Conservation (phyloP, 2,329 filamentous ascomycete species). For the Ascochyta lentis region DNA sequence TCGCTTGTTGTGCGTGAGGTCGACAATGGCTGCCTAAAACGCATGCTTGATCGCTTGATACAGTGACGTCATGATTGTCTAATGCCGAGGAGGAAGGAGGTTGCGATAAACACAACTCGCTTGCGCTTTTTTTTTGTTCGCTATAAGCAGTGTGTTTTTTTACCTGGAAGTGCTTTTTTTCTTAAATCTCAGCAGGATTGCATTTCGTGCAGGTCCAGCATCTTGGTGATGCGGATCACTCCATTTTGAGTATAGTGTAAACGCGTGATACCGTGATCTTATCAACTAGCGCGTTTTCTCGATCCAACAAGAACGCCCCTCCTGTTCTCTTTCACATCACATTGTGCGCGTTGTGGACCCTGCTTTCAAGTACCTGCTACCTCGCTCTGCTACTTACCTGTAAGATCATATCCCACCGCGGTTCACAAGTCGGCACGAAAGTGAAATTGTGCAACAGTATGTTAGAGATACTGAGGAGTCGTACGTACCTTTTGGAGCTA, state of each 20-base stretch:
- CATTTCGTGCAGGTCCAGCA: too few species aligned
- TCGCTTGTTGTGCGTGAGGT: neutral
- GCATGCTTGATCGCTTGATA: too few species aligned
- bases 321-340: constrained; percentile 13
- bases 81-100: too few species aligned
- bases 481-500: neutral
- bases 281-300: constrained; percentile 33
- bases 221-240: too few species aligned
- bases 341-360: neutral
- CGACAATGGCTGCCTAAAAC: too few species aligned
- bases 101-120: too few species aligned
- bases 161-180: too few species aligned
- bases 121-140: too few species aligned
- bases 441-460: neutral
- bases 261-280: constrained; percentile 36
- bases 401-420: neutral
- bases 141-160: too few species aligned
- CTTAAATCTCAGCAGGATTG: too few species aligned
- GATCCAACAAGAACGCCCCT: constrained; percentile 18
- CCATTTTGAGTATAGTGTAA: neutral
- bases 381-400: neutral
- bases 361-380: neutral
- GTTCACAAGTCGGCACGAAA: too few species aligned
- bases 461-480: neutral
- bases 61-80: too few species aligned